phyloP scores from a whole-genome alignment of 225 moss, liverwort and hornwort species.

The Pseudisothecium myosuroides region DNA sequence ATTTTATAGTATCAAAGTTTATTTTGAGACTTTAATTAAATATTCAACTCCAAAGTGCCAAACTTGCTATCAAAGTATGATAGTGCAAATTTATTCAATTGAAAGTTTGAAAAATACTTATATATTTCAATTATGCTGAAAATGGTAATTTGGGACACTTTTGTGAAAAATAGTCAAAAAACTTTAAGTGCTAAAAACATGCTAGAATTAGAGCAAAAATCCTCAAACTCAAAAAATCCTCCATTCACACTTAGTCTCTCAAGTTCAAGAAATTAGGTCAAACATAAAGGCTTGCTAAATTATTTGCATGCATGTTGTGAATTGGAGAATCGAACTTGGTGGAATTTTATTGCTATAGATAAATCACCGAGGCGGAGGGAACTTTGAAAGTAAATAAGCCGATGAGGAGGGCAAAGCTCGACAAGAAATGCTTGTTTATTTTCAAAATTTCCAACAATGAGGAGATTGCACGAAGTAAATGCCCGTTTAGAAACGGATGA shows the following conservation, averaged over 20 bases:
- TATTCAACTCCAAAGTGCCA: fast-evolving
- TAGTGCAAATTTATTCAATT: fast-evolving
- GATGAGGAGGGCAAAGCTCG: too few species aligned
- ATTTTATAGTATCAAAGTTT: too few species aligned
- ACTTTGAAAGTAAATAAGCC: too few species aligned
- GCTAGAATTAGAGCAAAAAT: background rate
- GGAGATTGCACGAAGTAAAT: too few species aligned
- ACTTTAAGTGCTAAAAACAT: fast-evolving
- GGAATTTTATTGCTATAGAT: background rate
- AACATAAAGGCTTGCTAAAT: background rate
- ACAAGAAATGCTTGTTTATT: too few species aligned
- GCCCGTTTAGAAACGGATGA: too few species aligned
- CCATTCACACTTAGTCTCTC: background rate
- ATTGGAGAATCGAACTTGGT: background rate
- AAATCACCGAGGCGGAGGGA: too few species aligned
- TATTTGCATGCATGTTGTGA: background rate
- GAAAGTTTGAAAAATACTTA: background rate
- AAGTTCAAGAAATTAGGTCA: background rate
- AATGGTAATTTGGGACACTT: background rate
- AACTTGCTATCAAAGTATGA: too few species aligned
- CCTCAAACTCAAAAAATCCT: background rate
- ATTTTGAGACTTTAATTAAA: too few species aligned
- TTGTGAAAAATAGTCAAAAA: background rate
- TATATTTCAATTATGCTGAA: background rate
- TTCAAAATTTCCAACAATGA: too few species aligned